Evolutionary conservation across 2,329 filamentous ascomycete species (phyloP).

Genomic region (Arthroderma sp.): DNA sequence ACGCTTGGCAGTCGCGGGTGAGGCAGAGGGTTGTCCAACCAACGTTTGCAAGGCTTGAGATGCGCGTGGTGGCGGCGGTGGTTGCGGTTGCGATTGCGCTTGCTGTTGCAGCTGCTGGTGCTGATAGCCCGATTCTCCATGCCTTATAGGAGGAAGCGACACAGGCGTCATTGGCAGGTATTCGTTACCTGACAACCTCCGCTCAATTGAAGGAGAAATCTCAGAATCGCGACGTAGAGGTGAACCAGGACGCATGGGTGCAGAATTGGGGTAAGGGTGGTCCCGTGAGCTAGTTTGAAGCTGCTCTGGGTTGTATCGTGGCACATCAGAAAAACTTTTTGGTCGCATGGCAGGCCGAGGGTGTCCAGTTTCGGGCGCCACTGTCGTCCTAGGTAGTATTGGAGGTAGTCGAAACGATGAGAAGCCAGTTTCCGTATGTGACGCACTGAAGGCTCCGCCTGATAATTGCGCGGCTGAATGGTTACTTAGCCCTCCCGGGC

Average conservation of each 20-base stretch:
- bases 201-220: neutral
- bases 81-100: too few species aligned
- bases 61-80: too few species aligned
- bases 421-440: neutral
- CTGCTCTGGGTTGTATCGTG: constrained; percentile 1
- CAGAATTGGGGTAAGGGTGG: neutral
- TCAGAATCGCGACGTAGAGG: neutral
- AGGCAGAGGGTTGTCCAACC: too few species aligned
- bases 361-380: neutral
- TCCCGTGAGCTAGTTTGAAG: neutral
- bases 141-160: constrained; percentile 1
- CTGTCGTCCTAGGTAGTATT: neutral
- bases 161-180: neutral
- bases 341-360: neutral
- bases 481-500: neutral
- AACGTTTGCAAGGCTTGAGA: too few species aligned
- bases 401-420: constrained; percentile 2
- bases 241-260: neutral
- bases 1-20: too few species aligned
- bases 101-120: too few species aligned
- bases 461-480: neutral
- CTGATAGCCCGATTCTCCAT: too few species aligned
- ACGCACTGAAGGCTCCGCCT: neutral
- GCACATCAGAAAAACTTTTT: constrained; percentile 1
- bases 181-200: neutral